Evolutionary conservation across 805 yeast species (phyloP).

Genomic region (Candida sanyiensis): DNA sequence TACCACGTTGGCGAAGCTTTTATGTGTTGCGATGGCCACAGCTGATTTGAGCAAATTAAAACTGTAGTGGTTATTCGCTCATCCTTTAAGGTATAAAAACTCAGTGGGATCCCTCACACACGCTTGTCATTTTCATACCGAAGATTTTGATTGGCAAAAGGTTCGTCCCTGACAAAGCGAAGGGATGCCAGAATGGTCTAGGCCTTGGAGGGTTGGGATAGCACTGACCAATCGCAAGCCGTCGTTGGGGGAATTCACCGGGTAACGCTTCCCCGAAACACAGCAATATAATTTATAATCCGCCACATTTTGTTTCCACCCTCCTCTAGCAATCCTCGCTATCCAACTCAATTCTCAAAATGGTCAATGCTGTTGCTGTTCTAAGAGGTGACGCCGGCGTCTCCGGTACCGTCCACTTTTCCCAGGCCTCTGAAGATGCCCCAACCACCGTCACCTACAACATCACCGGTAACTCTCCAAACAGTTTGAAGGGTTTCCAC

Average conservation of each 20-base stretch:
- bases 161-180: background rate
- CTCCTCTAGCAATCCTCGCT: background rate
- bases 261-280: background rate
- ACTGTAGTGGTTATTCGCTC: slow-evolving; percentile 2
- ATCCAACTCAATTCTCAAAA: slow-evolving; percentile 1
- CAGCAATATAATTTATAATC: background rate
- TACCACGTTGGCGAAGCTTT: background rate
- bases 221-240: background rate
- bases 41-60: background rate
- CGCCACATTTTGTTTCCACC: background rate
- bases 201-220: no score
- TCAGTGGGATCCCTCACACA: background rate
- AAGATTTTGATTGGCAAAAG: no score
- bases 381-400: slow-evolving; percentile 93
- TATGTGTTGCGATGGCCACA: background rate
- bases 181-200: background rate
- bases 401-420: slow-evolving; percentile 80
- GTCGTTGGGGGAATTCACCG: background rate
- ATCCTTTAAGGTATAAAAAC: background rate
- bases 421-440: slow-evolving; percentile 70
- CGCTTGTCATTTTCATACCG: no score
- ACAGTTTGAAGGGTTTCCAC: slow-evolving; percentile 95
- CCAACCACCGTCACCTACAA: slow-evolving; percentile 89
- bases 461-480: slow-evolving; percentile 81
- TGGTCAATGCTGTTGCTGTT: slow-evolving; percentile 66